A percentile compares a stretch with the other conserved stretches of the same genome.
phyloP scores from a whole-genome alignment of 2,329 filamentous ascomycete species.

The Pyrenophora teres region DNA sequence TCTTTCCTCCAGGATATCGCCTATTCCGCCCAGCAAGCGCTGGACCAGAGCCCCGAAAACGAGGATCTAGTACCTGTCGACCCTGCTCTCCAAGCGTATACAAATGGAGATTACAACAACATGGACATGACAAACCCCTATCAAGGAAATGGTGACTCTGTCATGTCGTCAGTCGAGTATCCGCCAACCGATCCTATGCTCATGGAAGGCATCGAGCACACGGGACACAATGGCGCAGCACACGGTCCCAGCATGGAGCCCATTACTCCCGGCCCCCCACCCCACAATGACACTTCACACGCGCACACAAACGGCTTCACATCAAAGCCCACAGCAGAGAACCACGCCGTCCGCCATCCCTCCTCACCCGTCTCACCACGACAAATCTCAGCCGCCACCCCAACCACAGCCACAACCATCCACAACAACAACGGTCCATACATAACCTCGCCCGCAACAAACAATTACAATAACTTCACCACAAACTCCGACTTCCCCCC shows the following conservation, averaged over 20 bases:
- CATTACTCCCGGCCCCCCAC: conserved; percentile 32
- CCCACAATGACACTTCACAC: conserved; percentile 13
- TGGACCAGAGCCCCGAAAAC: conserved; percentile 24
- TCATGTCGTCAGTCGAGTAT: conserved; percentile 44
- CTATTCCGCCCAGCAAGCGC: conserved; percentile 37
- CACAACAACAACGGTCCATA: conserved; percentile 18
- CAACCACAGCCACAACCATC: conserved; percentile 6
- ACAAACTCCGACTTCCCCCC: conserved; percentile 30
- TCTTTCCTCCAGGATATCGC: conserved; percentile 34
- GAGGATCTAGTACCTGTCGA: conserved; percentile 38
- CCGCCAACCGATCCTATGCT: conserved; percentile 20
- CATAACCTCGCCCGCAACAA: conserved; percentile 18
- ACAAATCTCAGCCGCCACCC: conserved; percentile 18
- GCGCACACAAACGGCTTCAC: conserved; percentile 19
- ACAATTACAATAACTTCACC: conserved; percentile 30
- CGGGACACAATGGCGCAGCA: conserved; percentile 14
- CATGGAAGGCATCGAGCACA: conserved; percentile 23
- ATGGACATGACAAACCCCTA: conserved; percentile 22
- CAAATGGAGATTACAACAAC: conserved; percentile 20
- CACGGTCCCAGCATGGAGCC: conserved; percentile 33
- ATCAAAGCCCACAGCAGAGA: conserved; percentile 9
- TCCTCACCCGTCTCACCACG: conserved; percentile 30
- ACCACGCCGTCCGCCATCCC: conserved; percentile 19
- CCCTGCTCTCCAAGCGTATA: conserved; percentile 32
- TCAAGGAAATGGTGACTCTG: conserved; percentile 27